Percentiles rank a stretch among this genome's conserved stretches.
Conservation (phyloP, 257 asterid genomes). For the Agastache rugosa region DNA sequence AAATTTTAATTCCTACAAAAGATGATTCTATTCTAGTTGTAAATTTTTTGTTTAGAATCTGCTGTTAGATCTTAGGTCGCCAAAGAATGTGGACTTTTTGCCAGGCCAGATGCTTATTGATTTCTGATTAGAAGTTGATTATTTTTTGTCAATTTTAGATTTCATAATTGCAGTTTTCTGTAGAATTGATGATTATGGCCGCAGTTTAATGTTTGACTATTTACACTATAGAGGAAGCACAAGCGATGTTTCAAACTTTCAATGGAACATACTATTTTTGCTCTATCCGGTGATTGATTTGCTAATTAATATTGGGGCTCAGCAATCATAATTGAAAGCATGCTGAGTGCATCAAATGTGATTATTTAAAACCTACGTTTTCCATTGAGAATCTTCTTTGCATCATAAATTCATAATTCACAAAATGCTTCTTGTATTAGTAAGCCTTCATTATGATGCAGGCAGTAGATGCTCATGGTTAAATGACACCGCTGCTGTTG, state of each 20-base stretch:
- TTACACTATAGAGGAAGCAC: background rate
- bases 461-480: constrained; percentile 69
- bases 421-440: background rate
- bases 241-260: constrained; percentile 7
- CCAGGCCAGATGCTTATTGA: background rate
- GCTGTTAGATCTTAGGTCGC: background rate
- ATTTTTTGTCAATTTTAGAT: background rate
- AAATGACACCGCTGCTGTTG: constrained; percentile 46
- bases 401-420: constrained; percentile 1
- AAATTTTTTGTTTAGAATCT: background rate
- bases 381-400: background rate
- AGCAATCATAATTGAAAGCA: constrained; percentile 1
- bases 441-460: constrained; percentile 40
- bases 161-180: background rate
- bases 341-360: constrained; percentile 1
- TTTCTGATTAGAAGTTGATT: background rate
- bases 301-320: constrained; percentile 16
- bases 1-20: background rate
- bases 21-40: background rate
- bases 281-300: background rate
- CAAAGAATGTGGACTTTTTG: no score
- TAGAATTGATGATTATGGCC: background rate
- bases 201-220: background rate
- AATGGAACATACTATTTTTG: background rate
- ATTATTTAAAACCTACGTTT: background rate